A percentile compares a stretch with the other conserved stretches of the same genome.
These are phyloP conservation scores for Herpetomonas tarakana DNA, from an alignment of 208 protist genomes.

Conservation along the genomic window DNA sequence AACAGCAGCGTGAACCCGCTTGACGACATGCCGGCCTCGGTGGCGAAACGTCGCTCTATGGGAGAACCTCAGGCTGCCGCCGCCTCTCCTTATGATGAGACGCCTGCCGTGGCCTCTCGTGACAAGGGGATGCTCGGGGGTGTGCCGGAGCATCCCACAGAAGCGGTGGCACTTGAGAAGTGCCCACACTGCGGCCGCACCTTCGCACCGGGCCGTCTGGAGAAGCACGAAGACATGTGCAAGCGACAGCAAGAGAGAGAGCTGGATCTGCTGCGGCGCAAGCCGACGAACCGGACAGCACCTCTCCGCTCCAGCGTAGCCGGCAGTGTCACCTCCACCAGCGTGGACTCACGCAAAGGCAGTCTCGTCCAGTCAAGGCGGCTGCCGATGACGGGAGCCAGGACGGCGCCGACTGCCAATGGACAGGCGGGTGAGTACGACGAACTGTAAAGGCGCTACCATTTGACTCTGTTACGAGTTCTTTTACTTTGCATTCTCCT, in stretches of 20 bases:
- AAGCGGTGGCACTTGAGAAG: constrained; percentile 40
- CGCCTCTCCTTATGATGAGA: constrained; percentile 13
- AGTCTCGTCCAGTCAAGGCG: too few relatives aligned
- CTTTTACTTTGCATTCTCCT: too few relatives aligned
- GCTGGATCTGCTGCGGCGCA: not conserved
- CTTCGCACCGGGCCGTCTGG: constrained; percentile 50
- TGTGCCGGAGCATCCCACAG: not conserved
- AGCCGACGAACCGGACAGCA: not conserved
- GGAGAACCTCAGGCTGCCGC: not conserved
- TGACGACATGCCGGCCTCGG: constrained; percentile 47
- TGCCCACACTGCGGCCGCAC: constrained; percentile 75
- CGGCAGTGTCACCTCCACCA: not conserved
- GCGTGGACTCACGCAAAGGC: not conserved
- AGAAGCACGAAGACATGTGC: constrained; percentile 56
- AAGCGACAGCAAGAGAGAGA: constrained; percentile 15
- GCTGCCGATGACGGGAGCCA: too few relatives aligned
- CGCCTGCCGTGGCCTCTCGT: constrained; percentile 17
- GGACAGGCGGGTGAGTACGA: not conserved
- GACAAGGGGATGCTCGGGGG: not conserved
- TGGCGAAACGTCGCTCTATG: constrained; percentile 10
- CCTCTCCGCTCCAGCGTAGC: not conserved
- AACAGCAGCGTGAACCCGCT: not conserved
- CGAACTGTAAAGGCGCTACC: not conserved
- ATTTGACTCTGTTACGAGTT: too few relatives aligned
- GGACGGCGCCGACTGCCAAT: not conserved